Base-by-base conservation (phyloP, 129 eudicot species). In the Escallonia herrerae region DNA sequence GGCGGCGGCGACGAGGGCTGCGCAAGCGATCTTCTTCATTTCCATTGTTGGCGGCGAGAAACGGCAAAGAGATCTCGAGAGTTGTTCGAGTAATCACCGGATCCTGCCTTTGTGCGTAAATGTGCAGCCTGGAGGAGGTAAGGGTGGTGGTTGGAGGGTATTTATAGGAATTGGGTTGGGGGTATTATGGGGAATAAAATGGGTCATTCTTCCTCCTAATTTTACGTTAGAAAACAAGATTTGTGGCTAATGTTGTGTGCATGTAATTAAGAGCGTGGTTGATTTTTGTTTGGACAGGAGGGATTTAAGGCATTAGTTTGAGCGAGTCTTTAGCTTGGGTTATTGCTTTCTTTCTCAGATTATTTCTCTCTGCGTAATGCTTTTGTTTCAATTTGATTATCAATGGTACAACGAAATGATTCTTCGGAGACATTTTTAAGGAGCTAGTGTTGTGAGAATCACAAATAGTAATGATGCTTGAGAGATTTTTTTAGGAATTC, bases 21-120 rank as follows among this genome's bases (percentile, higher is more conserved):
- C 75, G 44, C 56, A 76, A 3, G 79, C 79, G 8, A 81, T 72
- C 78, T 72, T 72, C 76, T 81, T 81, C 81, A 81, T 81, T 62
- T 76, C 81, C 85, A 81, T 81, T 13, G 8, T 15, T 39, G 49
- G 8, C 10, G 58, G 65, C 65, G 15, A 58, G 51, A 5, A 10
- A 47, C 51, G 40, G 44, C 65, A 47, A 53, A 55, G 43, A 52
- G 33, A 22, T 22, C 43, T 42, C 46, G 70, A 65, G 71, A 67
- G 45, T 41, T 7, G 15, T 43, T 55, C 33, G 33, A 22, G 33
- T 22, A 22, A 22, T 22, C 33, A 56, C 61, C 61, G 58, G 43
- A 15, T 67, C 52, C 15, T 41, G 41, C 52, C 15, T 50, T 37
- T 69, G 58, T 44, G 51, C 7, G 50, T 11, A 22, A 22, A 22